Base-by-base conservation (phyloP, 31 red algal genomes). In the Bonnemaisonia californica region DNA sequence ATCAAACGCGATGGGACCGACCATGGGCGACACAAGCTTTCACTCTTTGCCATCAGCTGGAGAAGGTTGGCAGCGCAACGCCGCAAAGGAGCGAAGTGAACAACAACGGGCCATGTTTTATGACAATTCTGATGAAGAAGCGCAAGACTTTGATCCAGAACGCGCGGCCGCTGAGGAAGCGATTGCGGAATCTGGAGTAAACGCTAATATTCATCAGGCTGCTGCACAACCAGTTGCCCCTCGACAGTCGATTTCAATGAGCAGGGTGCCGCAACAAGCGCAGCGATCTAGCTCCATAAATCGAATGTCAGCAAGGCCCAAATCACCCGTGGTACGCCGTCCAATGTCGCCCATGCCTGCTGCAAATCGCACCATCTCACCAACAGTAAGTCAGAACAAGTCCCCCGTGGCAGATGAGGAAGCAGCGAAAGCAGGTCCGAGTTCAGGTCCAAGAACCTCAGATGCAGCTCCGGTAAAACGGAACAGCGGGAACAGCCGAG, bases 91-190 rank as follows among this genome's bases (percentile, higher is more conserved):
- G 24, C 69, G 48, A 9, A 73, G 45, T 51, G 45, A 85, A 31
- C 65, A 76, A 23, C 57, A 57, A 60, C 85, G 85, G 1, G 74
- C 69, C 3, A 66, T 89, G 23, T 89, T 89, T 65, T 89, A 89
- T 56, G 85, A 89, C 9, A 89, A 89, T 56, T 89, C 85, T 3
- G 85, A 89, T 71, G 85, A 89, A 32, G 85, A 89, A 56, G 85
- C 85, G 35, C 68, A 89, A 35, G 85, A 80, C 42, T 89, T 89
- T 35, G 85, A 89, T 54, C 85, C 85, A 2, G 85, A 89, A 55
- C 85, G 85, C 19, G 85, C 85, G 3, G 85, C 85, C 13, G 85
- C 85, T 2, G 85, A 89, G 42, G 85, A 89, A 34, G 85, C 85
- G 1, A 80, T 89, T 31, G 85, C 85, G 22, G 75, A 80, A 57